Evolutionary conservation across 805 yeast species (phyloP).

Genomic region (Grigorovia humatica): DNA sequence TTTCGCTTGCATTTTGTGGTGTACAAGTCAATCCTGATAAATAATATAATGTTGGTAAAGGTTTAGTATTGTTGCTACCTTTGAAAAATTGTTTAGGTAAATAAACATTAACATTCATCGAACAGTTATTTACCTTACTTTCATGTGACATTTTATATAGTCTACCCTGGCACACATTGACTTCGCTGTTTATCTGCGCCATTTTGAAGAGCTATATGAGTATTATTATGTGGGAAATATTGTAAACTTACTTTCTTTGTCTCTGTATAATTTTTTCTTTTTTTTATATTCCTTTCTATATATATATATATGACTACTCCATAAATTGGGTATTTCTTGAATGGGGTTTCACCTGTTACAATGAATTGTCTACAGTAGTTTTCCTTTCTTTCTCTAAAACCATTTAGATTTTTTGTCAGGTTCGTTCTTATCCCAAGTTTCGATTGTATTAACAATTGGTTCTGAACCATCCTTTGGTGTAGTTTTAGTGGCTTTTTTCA

Average conservation of each 20-base stretch:
- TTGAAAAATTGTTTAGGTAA: slow-evolving; percentile 49
- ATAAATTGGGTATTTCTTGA: no score
- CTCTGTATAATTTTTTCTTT: no score
- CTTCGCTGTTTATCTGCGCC: slow-evolving; percentile 34
- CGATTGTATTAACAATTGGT: slow-evolving; percentile 26
- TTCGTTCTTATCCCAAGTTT: slow-evolving; percentile 5
- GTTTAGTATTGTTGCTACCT: background rate
- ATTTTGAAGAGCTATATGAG: background rate
- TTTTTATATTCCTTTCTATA: no score
- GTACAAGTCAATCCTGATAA: slow-evolving; percentile 89
- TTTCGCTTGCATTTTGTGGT: slow-evolving; percentile 87
- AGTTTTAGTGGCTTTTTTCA: slow-evolving; percentile 31
- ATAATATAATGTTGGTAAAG: slow-evolving; percentile 64
- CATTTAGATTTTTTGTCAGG: background rate
- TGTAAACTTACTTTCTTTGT: no score
- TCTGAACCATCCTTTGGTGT: slow-evolving; percentile 31
- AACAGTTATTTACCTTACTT: slow-evolving; percentile 52
- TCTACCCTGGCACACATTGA: slow-evolving; percentile 61
- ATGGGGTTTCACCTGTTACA: no score
- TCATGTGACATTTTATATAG: slow-evolving; percentile 66
- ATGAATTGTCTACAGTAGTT: no score
- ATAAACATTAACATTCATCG: slow-evolving; percentile 78
- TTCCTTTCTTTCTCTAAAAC: background rate
- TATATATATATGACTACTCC: no score
- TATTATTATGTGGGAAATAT: no score